Evolutionary conservation across 345 rosid genomes (phyloP).

Genomic region (Boechera divaricarpa): DNA sequence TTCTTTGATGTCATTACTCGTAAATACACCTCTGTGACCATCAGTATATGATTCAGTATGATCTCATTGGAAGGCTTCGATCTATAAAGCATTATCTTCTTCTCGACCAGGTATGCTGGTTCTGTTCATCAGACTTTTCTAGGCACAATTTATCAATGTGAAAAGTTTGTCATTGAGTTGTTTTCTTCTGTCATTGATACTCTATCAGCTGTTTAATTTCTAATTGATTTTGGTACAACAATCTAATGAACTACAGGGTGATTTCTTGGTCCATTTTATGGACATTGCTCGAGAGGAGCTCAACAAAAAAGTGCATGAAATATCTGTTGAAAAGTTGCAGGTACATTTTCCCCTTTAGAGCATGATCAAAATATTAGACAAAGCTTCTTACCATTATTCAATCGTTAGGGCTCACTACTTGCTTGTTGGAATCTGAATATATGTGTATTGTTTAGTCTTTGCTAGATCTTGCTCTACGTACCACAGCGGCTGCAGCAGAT

Average conservation of each 20-base stretch:
- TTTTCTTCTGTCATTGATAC: slow-evolving; percentile 26
- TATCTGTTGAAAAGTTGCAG: slow-evolving; percentile 94
- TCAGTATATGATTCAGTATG: slow-evolving; percentile 63
- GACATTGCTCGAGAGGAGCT: slow-evolving; percentile 98
- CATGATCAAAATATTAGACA: slow-evolving; percentile 8
- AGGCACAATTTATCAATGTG: slow-evolving; percentile 16
- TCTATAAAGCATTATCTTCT: slow-evolving; percentile 98
- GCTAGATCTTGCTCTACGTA: slow-evolving; percentile 94
- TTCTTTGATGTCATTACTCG: slow-evolving; percentile 18
- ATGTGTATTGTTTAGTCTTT: slow-evolving; percentile 59
- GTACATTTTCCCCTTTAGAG: slow-evolving; percentile 43
- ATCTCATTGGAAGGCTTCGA: slow-evolving; percentile 82
- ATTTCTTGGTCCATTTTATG: slow-evolving; percentile 97
- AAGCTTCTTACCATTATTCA: slow-evolving; percentile 23
- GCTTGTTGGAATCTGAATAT: slow-evolving; percentile 29
- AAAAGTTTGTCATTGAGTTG: slow-evolving; percentile 16
- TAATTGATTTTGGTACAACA: slow-evolving; percentile 11
- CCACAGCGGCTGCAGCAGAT: slow-evolving; percentile 97
- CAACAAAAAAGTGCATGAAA: slow-evolving; percentile 73
- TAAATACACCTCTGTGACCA: slow-evolving; percentile 29
- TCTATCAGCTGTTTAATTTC: slow-evolving; percentile 17
- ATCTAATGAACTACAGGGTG: slow-evolving; percentile 64
- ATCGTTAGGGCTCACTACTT: slow-evolving; percentile 16
- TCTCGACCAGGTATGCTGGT: slow-evolving; percentile 84
- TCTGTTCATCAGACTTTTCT: slow-evolving; percentile 20